Evolutionary conservation across 2,329 filamentous ascomycete genomes (phyloP).

Genomic region (Arachnomyces sp.): DNA sequence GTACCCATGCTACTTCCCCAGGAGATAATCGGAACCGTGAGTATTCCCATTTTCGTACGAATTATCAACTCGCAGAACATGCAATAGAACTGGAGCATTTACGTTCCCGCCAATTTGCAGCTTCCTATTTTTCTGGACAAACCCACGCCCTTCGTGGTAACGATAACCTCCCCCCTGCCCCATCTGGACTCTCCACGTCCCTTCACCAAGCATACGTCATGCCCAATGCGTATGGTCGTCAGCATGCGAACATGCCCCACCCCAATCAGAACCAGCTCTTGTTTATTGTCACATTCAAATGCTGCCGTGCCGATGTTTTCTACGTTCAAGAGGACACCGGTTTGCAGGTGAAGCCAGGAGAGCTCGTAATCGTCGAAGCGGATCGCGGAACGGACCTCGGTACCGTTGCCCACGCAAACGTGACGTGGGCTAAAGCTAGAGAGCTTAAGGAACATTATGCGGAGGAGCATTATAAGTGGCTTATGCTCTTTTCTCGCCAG

Average conservation of each 20-base stretch:
- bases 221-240: conserved; percentile 31
- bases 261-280: conserved; percentile 35
- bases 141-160: conserved; percentile 28
- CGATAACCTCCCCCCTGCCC: conserved; percentile 21
- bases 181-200: conserved; percentile 27
- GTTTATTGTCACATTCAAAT: conserved; percentile 94
- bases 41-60: conserved; percentile 31
- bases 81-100: conserved; percentile 31
- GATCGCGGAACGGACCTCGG: conserved; percentile 94
- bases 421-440: conserved; percentile 81
- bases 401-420: conserved; percentile 80
- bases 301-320: conserved; percentile 88
- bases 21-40: conserved; percentile 32
- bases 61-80: conserved; percentile 23
- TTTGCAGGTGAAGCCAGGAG: conserved; percentile 79
- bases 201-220: conserved; percentile 34
- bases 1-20: conserved; percentile 27
- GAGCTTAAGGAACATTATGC: conserved; percentile 84
- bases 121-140: conserved; percentile 36
- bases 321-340: conserved; percentile 96
- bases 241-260: conserved; percentile 28
- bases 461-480: conserved; percentile 94
- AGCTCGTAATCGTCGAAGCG: conserved; percentile 94
- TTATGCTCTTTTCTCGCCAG: conserved; percentile 95
- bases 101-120: conserved; percentile 34